These are phyloP conservation scores for Boletus rex-veris DNA, from an alignment of 768 basidiomycete genomes.

Conservation along the genomic window DNA sequence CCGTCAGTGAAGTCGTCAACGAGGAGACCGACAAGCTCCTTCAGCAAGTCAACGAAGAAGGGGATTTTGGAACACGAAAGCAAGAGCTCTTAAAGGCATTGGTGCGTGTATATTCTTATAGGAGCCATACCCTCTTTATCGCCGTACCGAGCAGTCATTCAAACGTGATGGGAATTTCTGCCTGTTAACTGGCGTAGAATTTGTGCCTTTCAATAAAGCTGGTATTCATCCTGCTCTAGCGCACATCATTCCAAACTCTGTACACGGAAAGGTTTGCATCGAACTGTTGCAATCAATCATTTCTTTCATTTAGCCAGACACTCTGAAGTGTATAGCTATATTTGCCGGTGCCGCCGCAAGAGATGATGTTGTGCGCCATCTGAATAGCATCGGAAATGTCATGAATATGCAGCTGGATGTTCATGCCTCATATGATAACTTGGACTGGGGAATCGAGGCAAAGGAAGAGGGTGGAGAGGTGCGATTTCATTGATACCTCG, in stretches of 20 bases:
- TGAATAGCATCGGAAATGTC: not conserved
- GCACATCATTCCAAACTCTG: not conserved
- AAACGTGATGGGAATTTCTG: slow-evolving; percentile 1
- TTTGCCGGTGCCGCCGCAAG: not conserved
- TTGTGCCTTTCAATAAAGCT: not conserved
- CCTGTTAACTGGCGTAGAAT: not conserved
- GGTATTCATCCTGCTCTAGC: not conserved
- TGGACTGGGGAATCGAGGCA: slow-evolving; percentile 3
- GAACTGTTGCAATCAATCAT: not conserved
- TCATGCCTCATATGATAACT: not conserved
- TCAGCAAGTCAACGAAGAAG: not conserved
- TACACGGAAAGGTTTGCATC: not conserved
- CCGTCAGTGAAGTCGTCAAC: not conserved
- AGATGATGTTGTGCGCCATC: not conserved
- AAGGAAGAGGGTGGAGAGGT: not conserved
- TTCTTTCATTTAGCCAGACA: not conserved
- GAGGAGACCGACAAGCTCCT: not conserved
- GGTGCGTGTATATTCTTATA: not conserved
- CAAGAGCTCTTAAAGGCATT: slow-evolving; percentile 1
- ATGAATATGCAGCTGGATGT: not conserved
- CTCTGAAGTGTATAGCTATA: not conserved
- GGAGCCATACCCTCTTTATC: not conserved
- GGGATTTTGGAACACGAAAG: not conserved
- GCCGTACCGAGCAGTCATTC: not conserved
- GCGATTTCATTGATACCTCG: not conserved